Evolutionary conservation across 2,329 filamentous ascomycete genomes (phyloP).

Genomic region (Pseudopyrenochaeta lycopersici): DNA sequence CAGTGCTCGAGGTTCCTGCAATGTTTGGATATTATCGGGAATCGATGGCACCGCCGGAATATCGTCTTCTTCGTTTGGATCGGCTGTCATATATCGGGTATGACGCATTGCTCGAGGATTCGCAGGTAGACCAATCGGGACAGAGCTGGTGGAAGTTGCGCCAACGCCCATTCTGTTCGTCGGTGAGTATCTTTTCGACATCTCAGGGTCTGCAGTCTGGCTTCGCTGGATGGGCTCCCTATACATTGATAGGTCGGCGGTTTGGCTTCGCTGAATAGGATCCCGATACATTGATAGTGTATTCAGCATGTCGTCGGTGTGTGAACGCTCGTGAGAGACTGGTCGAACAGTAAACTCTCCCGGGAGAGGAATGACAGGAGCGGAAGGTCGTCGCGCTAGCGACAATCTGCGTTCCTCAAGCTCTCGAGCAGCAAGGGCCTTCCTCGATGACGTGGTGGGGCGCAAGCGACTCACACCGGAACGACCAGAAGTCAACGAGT

Average conservation of each 20-base stretch:
- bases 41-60: slow-evolving; percentile 65
- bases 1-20: slow-evolving; percentile 29
- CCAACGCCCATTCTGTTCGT: slow-evolving; percentile 40
- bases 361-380: slow-evolving; percentile 81
- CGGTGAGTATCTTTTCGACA: slow-evolving; percentile 50
- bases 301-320: slow-evolving; percentile 53
- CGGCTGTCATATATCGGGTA: slow-evolving; percentile 71
- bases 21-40: slow-evolving; percentile 56
- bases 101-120: slow-evolving; percentile 92
- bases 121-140: slow-evolving; percentile 80
- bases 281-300: slow-evolving; percentile 47
- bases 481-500: slow-evolving; percentile 44
- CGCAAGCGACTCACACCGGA: slow-evolving; percentile 36
- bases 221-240: slow-evolving; percentile 62
- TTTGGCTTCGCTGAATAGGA: slow-evolving; percentile 65
- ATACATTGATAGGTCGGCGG: slow-evolving; percentile 64
- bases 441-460: slow-evolving; percentile 49
- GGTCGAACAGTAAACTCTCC: slow-evolving; percentile 56
- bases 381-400: slow-evolving; percentile 76
- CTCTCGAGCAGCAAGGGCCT: slow-evolving; percentile 72
- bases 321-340: slow-evolving; percentile 41
- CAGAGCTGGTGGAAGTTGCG: slow-evolving; percentile 59
- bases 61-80: slow-evolving; percentile 59
- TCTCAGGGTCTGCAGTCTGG: slow-evolving; percentile 70
- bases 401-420: slow-evolving; percentile 89